Percentiles rank a stretch among this genome's conserved stretches.
These are phyloP conservation scores for Rosa chinensis DNA, from an alignment of 306 rosid species.

Conservation along the genomic window DNA sequence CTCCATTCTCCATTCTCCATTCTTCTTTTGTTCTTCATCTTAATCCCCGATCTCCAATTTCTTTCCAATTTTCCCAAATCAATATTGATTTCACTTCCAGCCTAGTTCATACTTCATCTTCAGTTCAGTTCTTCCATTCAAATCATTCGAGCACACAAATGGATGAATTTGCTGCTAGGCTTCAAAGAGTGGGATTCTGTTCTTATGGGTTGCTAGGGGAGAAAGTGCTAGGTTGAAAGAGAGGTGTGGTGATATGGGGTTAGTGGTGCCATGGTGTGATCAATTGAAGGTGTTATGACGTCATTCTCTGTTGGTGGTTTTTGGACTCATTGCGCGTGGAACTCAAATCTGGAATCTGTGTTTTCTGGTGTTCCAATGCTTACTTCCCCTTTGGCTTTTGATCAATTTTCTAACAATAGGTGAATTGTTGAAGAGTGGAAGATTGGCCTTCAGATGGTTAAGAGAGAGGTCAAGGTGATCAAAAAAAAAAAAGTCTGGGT, in stretches of 20 bases:
- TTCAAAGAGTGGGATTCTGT: constrained; percentile 29
- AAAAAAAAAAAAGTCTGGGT: not conserved
- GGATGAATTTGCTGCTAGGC: constrained; percentile 43
- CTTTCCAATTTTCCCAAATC: too few species aligned
- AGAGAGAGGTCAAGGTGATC: constrained; percentile 3
- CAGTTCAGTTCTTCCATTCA: too few species aligned
- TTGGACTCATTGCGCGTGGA: constrained; percentile 30
- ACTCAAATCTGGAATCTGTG: constrained; percentile 17
- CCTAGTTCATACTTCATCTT: too few species aligned
- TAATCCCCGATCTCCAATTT: too few species aligned
- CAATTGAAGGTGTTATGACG: constrained; percentile 21
- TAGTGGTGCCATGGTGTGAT: constrained; percentile 32
- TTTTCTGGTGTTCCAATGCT: constrained; percentile 20
- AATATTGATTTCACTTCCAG: too few species aligned
- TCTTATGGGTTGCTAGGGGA: constrained; percentile 52
- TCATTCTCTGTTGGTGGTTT: constrained; percentile 29
- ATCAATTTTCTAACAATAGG: constrained; percentile 26
- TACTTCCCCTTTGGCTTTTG: constrained; percentile 24
- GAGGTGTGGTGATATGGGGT: constrained; percentile 13
- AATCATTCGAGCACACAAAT: constrained; percentile 36
- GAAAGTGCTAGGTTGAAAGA: constrained; percentile 37
- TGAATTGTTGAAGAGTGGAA: constrained; percentile 24
- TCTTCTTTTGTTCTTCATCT: too few species aligned
- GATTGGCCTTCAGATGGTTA: constrained; percentile 13
- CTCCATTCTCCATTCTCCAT: too few species aligned